These are phyloP conservation scores for Crotalaria pallida DNA, from an alignment of 306 rosid species.

Conservation along the genomic window DNA sequence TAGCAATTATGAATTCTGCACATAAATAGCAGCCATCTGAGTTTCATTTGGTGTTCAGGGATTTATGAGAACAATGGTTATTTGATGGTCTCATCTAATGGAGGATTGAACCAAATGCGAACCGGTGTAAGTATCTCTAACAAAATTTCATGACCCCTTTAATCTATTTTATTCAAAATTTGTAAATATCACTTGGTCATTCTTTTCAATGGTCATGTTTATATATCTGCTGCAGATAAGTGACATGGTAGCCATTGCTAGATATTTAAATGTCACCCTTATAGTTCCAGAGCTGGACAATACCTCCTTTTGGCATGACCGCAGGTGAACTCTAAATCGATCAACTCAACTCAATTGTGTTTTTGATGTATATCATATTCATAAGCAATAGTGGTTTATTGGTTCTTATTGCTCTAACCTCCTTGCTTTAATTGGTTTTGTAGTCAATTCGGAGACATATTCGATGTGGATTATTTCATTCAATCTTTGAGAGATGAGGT, in stretches of 20 bases:
- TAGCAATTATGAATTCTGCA: background rate
- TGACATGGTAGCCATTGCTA: conserved; percentile 62
- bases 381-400: background rate
- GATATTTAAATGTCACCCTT: conserved; percentile 44
- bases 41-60: conserved; percentile 19
- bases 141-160: background rate
- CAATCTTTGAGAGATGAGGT: conserved; percentile 54
- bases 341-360: background rate
- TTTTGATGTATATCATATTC: background rate
- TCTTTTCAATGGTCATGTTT: background rate
- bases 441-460: conserved; percentile 44
- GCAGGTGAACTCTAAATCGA: conserved; percentile 25
- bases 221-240: conserved; percentile 37
- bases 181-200: background rate
- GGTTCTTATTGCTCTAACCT: background rate
- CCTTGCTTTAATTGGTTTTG: background rate
- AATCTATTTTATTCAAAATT: background rate
- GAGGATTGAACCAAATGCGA: conserved; percentile 66
- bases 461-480: conserved; percentile 54
- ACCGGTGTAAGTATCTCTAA: conserved; percentile 37
- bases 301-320: conserved; percentile 53
- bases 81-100: conserved; percentile 58
- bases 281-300: conserved; percentile 55
- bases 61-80: conserved; percentile 50
- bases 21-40: background rate